These are phyloP conservation scores for Drosera capensis DNA, from an alignment of 148 eudicot species.

Conservation along the genomic window DNA sequence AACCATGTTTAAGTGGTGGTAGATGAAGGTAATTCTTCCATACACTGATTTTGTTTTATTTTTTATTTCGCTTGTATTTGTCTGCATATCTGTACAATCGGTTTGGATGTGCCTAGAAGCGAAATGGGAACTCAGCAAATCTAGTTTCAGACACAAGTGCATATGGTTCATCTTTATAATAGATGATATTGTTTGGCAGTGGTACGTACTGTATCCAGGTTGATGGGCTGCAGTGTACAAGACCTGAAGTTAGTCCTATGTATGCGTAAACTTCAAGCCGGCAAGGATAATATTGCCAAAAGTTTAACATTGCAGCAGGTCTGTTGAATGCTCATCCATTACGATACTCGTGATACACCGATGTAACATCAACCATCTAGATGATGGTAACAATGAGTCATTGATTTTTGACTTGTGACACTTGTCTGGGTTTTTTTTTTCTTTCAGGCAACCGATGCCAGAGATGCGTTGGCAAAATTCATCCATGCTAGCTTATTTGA, in stretches of 20 bases:
- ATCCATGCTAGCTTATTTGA: slow-evolving; percentile 84
- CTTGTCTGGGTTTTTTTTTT: background rate
- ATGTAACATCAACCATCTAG: background rate
- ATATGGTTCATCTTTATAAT: background rate
- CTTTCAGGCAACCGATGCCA: slow-evolving; percentile 64
- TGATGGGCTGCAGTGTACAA: slow-evolving; percentile 63
- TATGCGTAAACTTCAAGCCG: slow-evolving; percentile 54
- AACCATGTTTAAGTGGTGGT: slow-evolving; percentile 61
- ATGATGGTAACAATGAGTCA: background rate
- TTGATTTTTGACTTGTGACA: background rate
- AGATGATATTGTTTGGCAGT: slow-evolving; percentile 30
- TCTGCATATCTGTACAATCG: too few relatives aligned
- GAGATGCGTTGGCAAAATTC: slow-evolving; percentile 89
- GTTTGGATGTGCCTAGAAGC: too few relatives aligned
- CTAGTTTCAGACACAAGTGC: background rate
- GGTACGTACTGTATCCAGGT: slow-evolving; percentile 44
- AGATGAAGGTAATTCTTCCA: slow-evolving; percentile 53
- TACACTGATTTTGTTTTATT: background rate
- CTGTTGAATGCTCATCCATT: slow-evolving; percentile 2
- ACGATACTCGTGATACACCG: background rate
- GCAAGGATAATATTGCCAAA: slow-evolving; percentile 63
- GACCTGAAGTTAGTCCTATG: slow-evolving; percentile 60
- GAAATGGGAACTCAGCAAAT: background rate
- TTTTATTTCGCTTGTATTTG: too few relatives aligned
- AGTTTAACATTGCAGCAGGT: slow-evolving; percentile 76